Percentiles rank a stretch among this genome's conserved stretches.
phyloP scores from a whole-genome alignment of 306 rosid species.

The Glycine soja region DNA sequence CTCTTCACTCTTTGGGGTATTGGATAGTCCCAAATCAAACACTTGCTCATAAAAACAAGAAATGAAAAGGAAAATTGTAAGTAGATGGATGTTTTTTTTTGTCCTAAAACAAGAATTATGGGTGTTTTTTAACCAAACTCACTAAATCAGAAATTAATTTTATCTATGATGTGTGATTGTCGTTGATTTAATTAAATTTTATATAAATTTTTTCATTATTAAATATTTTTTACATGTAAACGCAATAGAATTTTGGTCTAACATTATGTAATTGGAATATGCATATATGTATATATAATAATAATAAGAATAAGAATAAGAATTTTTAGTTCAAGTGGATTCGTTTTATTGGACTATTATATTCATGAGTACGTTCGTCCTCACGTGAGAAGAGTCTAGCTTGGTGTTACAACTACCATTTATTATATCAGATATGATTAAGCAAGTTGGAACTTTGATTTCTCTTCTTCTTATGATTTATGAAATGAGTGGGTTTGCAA shows the following conservation, averaged over 20 bases:
- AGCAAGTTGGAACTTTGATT: slow-evolving; percentile 19
- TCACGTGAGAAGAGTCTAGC: slow-evolving; percentile 15
- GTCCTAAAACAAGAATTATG: no score
- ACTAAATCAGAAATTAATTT: no score
- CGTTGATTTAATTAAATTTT: no score
- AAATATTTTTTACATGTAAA: no score
- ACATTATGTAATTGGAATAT: no score
- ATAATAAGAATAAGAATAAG: no score
- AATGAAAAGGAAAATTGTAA: background rate
- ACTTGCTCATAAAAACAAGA: background rate
- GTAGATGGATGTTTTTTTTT: no score
- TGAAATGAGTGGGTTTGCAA: background rate
- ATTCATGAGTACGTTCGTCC: background rate
- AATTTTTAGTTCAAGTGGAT: background rate
- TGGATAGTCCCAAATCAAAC: background rate
- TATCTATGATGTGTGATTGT: no score
- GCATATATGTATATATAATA: no score
- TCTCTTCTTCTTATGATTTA: background rate
- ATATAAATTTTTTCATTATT: no score
- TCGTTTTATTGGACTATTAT: background rate
- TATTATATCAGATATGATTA: background rate
- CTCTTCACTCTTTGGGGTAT: background rate
- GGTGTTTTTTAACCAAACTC: no score
- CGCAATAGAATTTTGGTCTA: no score
- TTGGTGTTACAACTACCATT: background rate